Base-by-base conservation (phyloP, 2,329 filamentous ascomycete genomes). In the Cylindrodendrum hubeiense region DNA sequence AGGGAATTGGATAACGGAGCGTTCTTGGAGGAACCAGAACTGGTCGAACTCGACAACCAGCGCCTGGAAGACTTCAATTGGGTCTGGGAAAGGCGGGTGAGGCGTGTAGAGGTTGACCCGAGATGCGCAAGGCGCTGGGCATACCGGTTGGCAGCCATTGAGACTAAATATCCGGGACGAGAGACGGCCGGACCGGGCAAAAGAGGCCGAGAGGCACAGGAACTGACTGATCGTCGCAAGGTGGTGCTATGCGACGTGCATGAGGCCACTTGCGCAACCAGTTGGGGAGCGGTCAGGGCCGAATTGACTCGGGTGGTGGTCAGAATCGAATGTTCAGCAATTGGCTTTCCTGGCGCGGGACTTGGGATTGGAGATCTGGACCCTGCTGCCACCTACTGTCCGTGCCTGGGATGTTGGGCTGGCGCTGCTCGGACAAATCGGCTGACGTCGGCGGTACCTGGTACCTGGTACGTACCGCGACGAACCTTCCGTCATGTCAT, bases 61-160 rank as follows among this genome's bases (percentile, higher is more conserved):
- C 70, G 71, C 65, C 71, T 70, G 39, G 66, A 63, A 28, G 65
- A 59, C 61, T 64, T 67, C 71, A 74, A 78, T 76, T 77, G 77
- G 52, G 63, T 64, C 49, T 64, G 67, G 26, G 62, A 49, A 30
- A 73, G 63, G 37, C 68, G 74, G 61, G 60, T 55, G 34, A 73
- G 67, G 49, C 70, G 73, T 59, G 60, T 54, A 41, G 69, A 66
- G 52, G 75, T 71, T 66, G 76, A 67, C 61, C 65, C 64, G 53
- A 77, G 70, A 68, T 75, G 73, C 63, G 74, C 70, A 69, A 77
- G 66, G 67, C 77, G 75, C 59, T 74, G 76, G 52, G 69, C 65
- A 66, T 73, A 70, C 69, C 73, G 72, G 60, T 69, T 72, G 60
- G 76, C 71, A 69, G 78, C 76, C 78, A 79, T 79, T 44, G 58